Percentiles rank a stretch among this genome's conserved stretches.
phyloP scores from a whole-genome alignment of 2,329 filamentous ascomycete species.

The Talaromyces sp. region DNA sequence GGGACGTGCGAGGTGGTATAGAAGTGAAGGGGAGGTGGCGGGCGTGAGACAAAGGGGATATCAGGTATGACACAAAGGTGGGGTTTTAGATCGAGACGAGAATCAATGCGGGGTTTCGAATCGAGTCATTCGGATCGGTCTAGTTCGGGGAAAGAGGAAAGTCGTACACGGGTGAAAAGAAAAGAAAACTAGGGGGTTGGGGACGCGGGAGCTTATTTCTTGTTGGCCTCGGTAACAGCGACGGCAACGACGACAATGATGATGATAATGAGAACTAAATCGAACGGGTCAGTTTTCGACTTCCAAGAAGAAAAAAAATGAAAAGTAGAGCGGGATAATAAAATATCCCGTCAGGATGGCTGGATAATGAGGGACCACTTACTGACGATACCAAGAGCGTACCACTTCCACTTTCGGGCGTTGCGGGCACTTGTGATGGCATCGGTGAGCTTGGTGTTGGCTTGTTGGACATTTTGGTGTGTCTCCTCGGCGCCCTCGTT shows the following conservation, averaged over 20 bases:
- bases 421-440: conserved; percentile 80
- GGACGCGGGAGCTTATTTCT: conserved; percentile 18
- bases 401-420: conserved; percentile 94
- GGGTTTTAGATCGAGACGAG: not conserved
- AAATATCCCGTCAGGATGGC: not conserved
- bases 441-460: conserved; percentile 78
- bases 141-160: conserved; percentile 19
- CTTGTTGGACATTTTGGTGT: conserved; percentile 79
- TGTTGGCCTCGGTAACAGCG: conserved; percentile 44
- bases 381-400: conserved; percentile 76
- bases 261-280: conserved; percentile 56
- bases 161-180: conserved; percentile 16
- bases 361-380: conserved; percentile 39
- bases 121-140: conserved; percentile 3
- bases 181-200: conserved; percentile 3
- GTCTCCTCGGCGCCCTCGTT: conserved; percentile 87
- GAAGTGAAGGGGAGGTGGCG: conserved; percentile 21
- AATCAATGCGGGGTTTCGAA: not conserved
- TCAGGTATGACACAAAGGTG: not conserved
- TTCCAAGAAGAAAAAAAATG: too few species aligned
- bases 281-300: conserved; percentile 14
- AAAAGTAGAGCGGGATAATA: too few species aligned
- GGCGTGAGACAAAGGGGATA: conserved; percentile 10
- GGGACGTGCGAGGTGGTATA: conserved; percentile 31
- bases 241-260: conserved; percentile 57